phyloP scores from a whole-genome alignment of 129 eudicot species.

The Flaveria sonorensis region DNA sequence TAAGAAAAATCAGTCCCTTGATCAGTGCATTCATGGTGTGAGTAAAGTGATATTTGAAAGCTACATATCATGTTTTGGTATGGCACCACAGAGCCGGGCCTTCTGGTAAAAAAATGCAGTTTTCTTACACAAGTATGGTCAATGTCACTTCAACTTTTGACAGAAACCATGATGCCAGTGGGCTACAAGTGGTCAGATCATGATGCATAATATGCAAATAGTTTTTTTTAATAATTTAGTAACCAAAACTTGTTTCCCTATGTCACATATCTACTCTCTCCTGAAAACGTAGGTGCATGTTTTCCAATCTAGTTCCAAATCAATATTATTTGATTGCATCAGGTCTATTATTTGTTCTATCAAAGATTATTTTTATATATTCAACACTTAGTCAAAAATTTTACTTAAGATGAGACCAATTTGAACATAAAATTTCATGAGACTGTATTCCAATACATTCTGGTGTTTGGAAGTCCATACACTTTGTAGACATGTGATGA shows the following conservation, averaged over 20 bases:
- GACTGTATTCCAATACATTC: conserved; percentile 11
- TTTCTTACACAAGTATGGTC: conserved; percentile 1
- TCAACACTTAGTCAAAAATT: background rate
- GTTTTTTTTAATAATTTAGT: background rate
- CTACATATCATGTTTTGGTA: background rate
- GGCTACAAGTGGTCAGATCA: conserved; percentile 17
- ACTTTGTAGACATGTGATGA: background rate
- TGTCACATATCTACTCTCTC: background rate
- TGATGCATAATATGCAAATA: background rate
- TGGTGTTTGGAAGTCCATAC: conserved; percentile 1
- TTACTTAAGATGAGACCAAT: background rate
- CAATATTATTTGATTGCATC: background rate
- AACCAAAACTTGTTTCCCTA: conserved; percentile 7
- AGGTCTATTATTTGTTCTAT: background rate
- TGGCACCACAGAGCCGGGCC: background rate
- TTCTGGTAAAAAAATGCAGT: background rate
- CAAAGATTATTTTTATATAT: background rate
- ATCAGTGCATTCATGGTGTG: background rate
- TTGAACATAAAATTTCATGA: background rate
- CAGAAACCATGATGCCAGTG: conserved; percentile 14
- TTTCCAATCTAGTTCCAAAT: background rate
- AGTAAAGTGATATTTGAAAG: conserved; percentile 1
- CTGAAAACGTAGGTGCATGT: background rate
- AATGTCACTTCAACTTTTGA: conserved; percentile 5
- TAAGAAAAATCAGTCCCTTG: background rate